A percentile compares a stretch with the other conserved stretches of the same genome.
These are phyloP conservation scores for Athelia psychrophila DNA, from an alignment of 1,284 basidiomycete species.

Conservation along the genomic window DNA sequence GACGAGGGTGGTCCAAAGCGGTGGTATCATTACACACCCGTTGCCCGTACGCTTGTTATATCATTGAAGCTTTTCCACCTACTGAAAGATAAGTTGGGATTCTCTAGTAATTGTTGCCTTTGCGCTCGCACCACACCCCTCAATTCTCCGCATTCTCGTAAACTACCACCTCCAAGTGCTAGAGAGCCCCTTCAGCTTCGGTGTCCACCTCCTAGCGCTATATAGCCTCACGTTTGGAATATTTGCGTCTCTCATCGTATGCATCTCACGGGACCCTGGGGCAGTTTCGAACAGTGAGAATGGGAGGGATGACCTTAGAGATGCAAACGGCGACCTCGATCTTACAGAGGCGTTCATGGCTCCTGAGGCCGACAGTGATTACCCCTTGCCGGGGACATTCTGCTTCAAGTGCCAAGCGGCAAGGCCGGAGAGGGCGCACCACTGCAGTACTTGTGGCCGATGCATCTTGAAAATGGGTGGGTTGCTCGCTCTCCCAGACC, in stretches of 20 bases:
- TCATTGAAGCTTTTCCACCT: background rate
- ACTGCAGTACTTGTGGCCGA: slow-evolving; percentile 73
- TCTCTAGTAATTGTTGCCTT: slow-evolving; percentile 52
- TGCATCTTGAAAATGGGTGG: slow-evolving; percentile 87
- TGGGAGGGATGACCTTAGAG: slow-evolving; percentile 27
- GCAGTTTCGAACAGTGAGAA: slow-evolving; percentile 40
- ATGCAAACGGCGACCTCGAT: slow-evolving; percentile 42
- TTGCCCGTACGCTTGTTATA: slow-evolving; percentile 39
- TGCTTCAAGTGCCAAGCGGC: slow-evolving; percentile 75
- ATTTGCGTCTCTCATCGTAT: slow-evolving; percentile 69
- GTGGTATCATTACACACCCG: slow-evolving; percentile 59
- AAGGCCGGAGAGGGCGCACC: slow-evolving; percentile 84
- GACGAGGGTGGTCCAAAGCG: slow-evolving; percentile 35
- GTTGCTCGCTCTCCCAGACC: slow-evolving; percentile 20
- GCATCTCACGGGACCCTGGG: slow-evolving; percentile 71
- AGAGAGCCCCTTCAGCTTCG: slow-evolving; percentile 42
- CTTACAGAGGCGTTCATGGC: slow-evolving; percentile 59
- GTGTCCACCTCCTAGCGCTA: slow-evolving; percentile 49
- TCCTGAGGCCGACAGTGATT: slow-evolving; percentile 42
- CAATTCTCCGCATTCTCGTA: slow-evolving; percentile 61
- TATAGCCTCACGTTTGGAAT: slow-evolving; percentile 66
- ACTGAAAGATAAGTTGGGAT: slow-evolving; percentile 2
- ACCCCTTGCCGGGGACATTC: slow-evolving; percentile 59
- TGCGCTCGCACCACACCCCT: slow-evolving; percentile 70
- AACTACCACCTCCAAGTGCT: slow-evolving; percentile 61